Percentiles rank a stretch among this genome's conserved stretches.
Conservation (phyloP, 257 asterid genomes). For the Lantana camara region DNA sequence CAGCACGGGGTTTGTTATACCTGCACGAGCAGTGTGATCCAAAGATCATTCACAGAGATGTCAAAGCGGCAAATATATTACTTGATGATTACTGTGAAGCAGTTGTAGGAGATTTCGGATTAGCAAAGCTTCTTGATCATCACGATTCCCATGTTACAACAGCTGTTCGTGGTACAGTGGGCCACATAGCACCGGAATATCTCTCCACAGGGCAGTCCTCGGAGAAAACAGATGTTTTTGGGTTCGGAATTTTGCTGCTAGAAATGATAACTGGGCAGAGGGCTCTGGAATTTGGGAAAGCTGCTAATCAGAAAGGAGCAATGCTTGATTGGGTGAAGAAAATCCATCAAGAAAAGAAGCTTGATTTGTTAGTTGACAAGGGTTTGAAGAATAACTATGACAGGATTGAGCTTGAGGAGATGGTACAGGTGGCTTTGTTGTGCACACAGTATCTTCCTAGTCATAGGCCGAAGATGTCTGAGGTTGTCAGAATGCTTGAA, state of each 20-base stretch:
- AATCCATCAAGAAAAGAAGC: slow-evolving; percentile 84
- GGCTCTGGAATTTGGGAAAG: slow-evolving; percentile 91
- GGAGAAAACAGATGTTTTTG: slow-evolving; percentile 93
- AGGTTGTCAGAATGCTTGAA: slow-evolving; percentile 93
- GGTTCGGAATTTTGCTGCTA: slow-evolving; percentile 85
- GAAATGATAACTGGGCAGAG: slow-evolving; percentile 96
- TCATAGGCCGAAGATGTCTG: slow-evolving; percentile 93
- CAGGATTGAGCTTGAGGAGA: slow-evolving; percentile 80
- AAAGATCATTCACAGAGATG: slow-evolving; percentile 96
- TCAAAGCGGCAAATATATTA: slow-evolving; percentile 93
- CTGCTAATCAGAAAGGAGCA: slow-evolving; percentile 86
- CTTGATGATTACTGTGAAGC: slow-evolving; percentile 90
- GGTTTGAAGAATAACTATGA: slow-evolving; percentile 66
- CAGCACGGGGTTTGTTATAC: slow-evolving; percentile 92
- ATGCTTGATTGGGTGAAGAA: slow-evolving; percentile 99
- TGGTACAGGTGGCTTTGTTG: slow-evolving; percentile 83
- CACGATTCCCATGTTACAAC: slow-evolving; percentile 90
- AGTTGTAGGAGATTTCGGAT: slow-evolving; percentile 93
- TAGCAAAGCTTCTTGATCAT: slow-evolving; percentile 95
- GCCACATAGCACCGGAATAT: slow-evolving; percentile 95
- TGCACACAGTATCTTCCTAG: slow-evolving; percentile 91
- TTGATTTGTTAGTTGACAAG: slow-evolving; percentile 79
- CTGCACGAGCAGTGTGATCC: slow-evolving; percentile 98
- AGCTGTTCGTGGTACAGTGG: slow-evolving; percentile 97
- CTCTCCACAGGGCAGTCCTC: slow-evolving; percentile 98